Conservation (phyloP, 2,329 filamentous ascomycete genomes). For the Thermothelomyces thermophilus region DNA sequence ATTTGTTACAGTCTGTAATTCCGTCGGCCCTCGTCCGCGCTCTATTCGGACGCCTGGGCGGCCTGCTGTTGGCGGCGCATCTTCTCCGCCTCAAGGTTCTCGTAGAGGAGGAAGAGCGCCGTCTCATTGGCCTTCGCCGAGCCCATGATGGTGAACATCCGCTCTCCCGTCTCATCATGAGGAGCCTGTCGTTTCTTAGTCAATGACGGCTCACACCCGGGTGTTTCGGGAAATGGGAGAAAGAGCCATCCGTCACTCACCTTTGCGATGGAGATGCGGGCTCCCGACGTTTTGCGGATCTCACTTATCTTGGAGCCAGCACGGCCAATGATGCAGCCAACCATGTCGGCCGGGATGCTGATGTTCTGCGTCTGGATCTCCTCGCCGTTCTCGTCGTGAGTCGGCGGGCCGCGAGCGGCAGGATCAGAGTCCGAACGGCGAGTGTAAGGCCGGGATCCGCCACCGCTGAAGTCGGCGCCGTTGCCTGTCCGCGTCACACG, state of each 20-base stretch:
- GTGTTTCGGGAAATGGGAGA: too few species aligned
- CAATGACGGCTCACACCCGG: conserved; percentile 10
- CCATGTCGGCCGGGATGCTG: conserved; percentile 98
- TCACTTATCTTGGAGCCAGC: conserved; percentile 96
- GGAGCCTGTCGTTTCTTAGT: conserved; percentile 51
- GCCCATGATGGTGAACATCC: conserved; percentile 99
- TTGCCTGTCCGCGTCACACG: conserved; percentile 94
- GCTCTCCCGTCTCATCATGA: conserved; percentile 94
- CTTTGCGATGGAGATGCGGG: conserved; percentile 96
- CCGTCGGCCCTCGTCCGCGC: conserved; percentile 20
- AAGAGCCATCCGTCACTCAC: too few species aligned
- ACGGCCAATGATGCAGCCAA: conserved; percentile 97
- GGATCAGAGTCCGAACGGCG: conserved; percentile 81
- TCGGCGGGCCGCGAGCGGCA: conserved; percentile 71
- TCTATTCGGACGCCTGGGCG: conserved; percentile 49
- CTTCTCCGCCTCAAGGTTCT: conserved; percentile 98
- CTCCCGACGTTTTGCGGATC: conserved; percentile 93
- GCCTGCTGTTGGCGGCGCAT: conserved; percentile 78
- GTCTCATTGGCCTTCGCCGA: conserved; percentile 91
- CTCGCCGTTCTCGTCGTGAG: conserved; percentile 92
- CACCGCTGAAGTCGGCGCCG: conserved; percentile 93
- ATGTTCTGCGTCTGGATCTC: conserved; percentile 99
- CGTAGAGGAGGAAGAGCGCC: conserved; percentile 90
- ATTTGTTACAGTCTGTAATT: conserved; percentile 25
- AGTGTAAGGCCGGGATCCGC: conserved; percentile 59